These are phyloP conservation scores for Xerophyta viscosa DNA, from an alignment of 106 monocot genomes.

Conservation along the genomic window DNA sequence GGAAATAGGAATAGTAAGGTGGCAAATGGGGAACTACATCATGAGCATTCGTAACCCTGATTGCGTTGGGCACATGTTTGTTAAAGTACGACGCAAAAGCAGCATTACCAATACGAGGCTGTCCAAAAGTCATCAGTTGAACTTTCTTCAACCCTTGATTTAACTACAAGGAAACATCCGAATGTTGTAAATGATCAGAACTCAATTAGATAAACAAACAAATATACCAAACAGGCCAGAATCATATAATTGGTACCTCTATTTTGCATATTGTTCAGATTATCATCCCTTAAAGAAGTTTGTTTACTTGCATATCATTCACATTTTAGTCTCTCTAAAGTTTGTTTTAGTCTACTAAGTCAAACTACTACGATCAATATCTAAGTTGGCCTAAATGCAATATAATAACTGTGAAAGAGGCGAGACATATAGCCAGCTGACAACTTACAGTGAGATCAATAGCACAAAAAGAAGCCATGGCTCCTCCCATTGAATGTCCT, in stretches of 20 bases:
- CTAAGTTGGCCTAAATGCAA: no score
- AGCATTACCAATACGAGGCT: conserved; percentile 91
- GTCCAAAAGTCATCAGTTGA: conserved; percentile 89
- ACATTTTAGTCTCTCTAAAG: no score
- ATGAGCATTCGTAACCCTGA: conserved; percentile 60
- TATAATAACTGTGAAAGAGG: no score
- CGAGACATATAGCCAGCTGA: no score
- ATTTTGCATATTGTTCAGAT: no score
- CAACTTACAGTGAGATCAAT: conserved; percentile 76
- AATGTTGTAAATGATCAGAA: not conserved
- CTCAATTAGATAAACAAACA: not conserved
- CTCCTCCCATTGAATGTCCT: conserved; percentile 98
- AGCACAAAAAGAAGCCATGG: conserved; percentile 94
- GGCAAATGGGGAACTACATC: conserved; percentile 94
- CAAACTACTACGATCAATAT: no score
- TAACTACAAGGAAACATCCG: conserved; percentile 34
- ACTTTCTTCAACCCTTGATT: conserved; percentile 44
- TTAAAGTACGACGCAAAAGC: conserved; percentile 75
- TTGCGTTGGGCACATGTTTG: conserved; percentile 45
- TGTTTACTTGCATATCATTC: no score
- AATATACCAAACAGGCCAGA: no score
- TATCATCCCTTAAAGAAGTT: no score
- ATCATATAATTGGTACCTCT: no score
- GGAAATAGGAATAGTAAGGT: conserved; percentile 76
- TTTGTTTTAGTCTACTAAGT: no score